phyloP scores from a whole-genome alignment of 768 basidiomycete genomes.

The Tephrocybe sp. region DNA sequence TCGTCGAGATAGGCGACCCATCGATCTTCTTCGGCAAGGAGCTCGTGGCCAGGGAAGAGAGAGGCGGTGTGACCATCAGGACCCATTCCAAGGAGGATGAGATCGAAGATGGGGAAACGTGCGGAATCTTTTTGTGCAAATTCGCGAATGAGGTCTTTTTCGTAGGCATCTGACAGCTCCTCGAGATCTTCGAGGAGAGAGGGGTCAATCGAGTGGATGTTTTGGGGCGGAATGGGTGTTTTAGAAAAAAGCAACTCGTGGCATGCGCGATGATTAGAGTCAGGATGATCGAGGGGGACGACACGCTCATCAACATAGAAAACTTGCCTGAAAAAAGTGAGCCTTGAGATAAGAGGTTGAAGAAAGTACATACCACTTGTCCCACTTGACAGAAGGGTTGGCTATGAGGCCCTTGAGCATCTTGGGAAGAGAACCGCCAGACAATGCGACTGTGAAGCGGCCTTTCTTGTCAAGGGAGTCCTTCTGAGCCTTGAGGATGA shows the following conservation, averaged over 20 bases:
- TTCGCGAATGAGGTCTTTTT: constrained; percentile 80
- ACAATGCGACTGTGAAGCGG: constrained; percentile 90
- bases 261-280: constrained; percentile 89
- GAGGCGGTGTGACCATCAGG: constrained; percentile 98
- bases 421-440: constrained; percentile 89
- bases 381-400: constrained; percentile 77
- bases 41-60: constrained; percentile 90
- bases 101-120: constrained; percentile 95
- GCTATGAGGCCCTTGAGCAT: constrained; percentile 72
- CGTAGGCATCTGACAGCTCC: constrained; percentile 79
- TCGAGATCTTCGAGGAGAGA: constrained; percentile 69
- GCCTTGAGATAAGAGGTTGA: neutral
- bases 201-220: constrained; percentile 85
- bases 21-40: constrained; percentile 82
- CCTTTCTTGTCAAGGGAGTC: constrained; percentile 89
- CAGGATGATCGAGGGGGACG: constrained; percentile 89
- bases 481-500: constrained; percentile 84
- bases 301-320: constrained; percentile 97
- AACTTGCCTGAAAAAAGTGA: constrained; percentile 70
- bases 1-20: constrained; percentile 96
- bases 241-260: constrained; percentile 73
- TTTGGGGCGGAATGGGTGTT: constrained; percentile 70
- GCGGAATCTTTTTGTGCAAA: constrained; percentile 94
- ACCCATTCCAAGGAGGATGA: constrained; percentile 95
- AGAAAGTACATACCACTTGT: constrained; percentile 72